These are phyloP conservation scores for Macroventuria anomochaeta DNA, from an alignment of 2,329 filamentous ascomycete genomes.

Conservation along the genomic window DNA sequence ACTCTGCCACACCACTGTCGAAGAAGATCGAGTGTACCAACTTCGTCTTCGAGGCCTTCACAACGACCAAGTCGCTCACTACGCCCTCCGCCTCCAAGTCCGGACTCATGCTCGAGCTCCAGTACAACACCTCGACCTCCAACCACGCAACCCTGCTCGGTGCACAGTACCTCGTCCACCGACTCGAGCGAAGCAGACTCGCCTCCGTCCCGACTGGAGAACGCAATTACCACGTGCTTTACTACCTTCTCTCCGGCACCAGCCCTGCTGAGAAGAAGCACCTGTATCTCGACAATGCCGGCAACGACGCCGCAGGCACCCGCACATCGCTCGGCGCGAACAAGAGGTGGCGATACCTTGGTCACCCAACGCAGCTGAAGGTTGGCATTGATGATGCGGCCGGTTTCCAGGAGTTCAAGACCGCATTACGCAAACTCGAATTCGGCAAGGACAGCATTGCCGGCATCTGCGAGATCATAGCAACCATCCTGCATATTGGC, in stretches of 20 bases:
- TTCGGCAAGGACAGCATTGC: slow-evolving; percentile 93
- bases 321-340: slow-evolving; percentile 64
- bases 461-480: slow-evolving; percentile 93
- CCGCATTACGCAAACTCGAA: slow-evolving; percentile 88
- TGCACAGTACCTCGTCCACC: slow-evolving; percentile 92
- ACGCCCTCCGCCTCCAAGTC: slow-evolving; percentile 96
- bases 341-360: slow-evolving; percentile 94
- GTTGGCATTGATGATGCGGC: slow-evolving; percentile 96
- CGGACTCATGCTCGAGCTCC: slow-evolving; percentile 92
- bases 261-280: slow-evolving; percentile 89
- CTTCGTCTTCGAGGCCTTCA: slow-evolving; percentile 94
- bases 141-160: slow-evolving; percentile 88
- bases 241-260: slow-evolving; percentile 93
- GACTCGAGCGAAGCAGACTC: slow-evolving; percentile 89
- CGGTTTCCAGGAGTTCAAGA: slow-evolving; percentile 98
- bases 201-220: slow-evolving; percentile 93
- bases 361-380: slow-evolving; percentile 94
- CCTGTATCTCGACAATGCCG: slow-evolving; percentile 66
- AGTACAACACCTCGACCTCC: slow-evolving; percentile 89
- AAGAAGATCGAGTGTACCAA: slow-evolving; percentile 91
- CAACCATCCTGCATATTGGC: slow-evolving; percentile 93
- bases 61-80: slow-evolving; percentile 94
- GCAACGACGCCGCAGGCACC: slow-evolving; percentile 59
- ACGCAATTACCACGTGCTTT: slow-evolving; percentile 93
- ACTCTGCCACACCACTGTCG: slow-evolving; percentile 90